Conservation (phyloP, 495 filamentous ascomycete genomes). For the Glutinoglossum americanum region DNA sequence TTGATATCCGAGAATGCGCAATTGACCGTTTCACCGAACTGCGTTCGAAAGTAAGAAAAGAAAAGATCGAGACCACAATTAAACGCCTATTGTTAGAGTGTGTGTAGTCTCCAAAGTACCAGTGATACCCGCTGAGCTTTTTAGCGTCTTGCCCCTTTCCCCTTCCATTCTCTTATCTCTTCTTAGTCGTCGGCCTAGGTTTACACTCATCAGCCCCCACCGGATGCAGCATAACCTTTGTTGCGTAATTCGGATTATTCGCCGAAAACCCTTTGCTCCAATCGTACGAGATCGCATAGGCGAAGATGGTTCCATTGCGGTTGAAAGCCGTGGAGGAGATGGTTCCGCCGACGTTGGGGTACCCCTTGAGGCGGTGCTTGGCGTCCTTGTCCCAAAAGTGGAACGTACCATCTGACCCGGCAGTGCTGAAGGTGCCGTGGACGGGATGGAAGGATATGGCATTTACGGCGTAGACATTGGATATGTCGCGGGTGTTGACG, state of each 20-base stretch:
- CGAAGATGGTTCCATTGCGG: constrained; percentile 56
- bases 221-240: constrained; percentile 75
- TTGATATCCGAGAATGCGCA: too few relatives aligned
- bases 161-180: constrained; percentile 34
- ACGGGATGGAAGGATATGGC: constrained; percentile 73
- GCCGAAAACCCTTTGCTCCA: constrained; percentile 75
- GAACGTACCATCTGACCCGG: constrained; percentile 48
- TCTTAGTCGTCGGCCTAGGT: constrained; percentile 47
- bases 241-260: constrained; percentile 46
- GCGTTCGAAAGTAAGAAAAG: too few relatives aligned
- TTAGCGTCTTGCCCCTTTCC: too few relatives aligned
- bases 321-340: constrained; percentile 67
- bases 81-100: too few relatives aligned
- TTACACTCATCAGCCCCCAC: constrained; percentile 62
- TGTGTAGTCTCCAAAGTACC: not conserved
- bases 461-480: constrained; percentile 78
- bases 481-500: constrained; percentile 35
- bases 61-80: too few relatives aligned
- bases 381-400: constrained; percentile 51
- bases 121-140: too few relatives aligned
- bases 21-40: too few relatives aligned
- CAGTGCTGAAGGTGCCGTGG: constrained; percentile 77
- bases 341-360: constrained; percentile 61
- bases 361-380: constrained; percentile 70
- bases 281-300: constrained; percentile 83